phyloP scores from a whole-genome alignment of 306 rosid genomes.

The Citrullus amarus region DNA sequence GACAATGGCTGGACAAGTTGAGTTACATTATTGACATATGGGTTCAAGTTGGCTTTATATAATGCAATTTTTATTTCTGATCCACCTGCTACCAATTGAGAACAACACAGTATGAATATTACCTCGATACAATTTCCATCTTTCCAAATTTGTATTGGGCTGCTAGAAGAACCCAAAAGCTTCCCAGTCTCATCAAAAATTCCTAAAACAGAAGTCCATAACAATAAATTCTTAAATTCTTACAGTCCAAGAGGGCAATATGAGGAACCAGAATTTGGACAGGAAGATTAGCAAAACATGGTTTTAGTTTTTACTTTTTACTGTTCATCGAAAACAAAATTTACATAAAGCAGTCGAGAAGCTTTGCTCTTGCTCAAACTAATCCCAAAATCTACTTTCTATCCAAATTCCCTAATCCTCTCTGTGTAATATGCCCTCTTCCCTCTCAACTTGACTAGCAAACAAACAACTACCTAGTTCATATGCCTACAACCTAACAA shows the following conservation, averaged over 20 bases:
- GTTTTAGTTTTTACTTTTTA: background rate
- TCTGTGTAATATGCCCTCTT: background rate
- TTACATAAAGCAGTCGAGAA: background rate
- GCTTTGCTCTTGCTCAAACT: background rate
- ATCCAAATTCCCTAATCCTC: background rate
- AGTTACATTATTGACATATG: background rate
- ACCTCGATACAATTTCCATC: conserved; percentile 73
- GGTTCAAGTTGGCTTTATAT: background rate
- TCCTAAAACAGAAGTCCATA: conserved; percentile 31
- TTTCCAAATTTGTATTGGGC: conserved; percentile 94
- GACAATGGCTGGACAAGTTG: background rate
- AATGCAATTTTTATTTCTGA: background rate
- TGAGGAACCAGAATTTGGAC: background rate
- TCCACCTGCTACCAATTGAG: background rate
- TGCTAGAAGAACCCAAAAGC: conserved; percentile 88
- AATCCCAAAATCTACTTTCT: background rate
- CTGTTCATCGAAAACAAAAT: background rate
- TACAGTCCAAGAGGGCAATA: background rate
- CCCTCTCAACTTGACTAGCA: background rate
- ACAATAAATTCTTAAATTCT: background rate
- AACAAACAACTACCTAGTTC: background rate
- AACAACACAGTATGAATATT: conserved; percentile 4
- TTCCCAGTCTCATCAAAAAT: conserved; percentile 72
- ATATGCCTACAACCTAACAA: background rate
- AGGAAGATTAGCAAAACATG: background rate